phyloP scores from a whole-genome alignment of 805 yeast species.

The Candida dajiaensis region DNA sequence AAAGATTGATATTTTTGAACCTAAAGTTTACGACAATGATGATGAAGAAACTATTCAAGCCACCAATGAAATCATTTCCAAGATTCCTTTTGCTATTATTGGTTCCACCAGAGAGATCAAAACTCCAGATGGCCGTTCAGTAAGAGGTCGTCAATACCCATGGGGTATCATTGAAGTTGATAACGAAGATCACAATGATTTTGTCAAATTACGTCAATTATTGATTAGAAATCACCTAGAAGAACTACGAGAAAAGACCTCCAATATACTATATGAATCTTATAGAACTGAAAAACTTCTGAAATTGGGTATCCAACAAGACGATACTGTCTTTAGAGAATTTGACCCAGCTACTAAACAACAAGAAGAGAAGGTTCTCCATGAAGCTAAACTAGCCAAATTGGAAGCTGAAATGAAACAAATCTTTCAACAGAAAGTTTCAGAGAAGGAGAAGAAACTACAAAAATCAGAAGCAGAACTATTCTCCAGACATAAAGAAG shows the following conservation, averaged over 20 bases:
- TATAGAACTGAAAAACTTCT: constrained; percentile 81
- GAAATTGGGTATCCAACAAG: constrained; percentile 86
- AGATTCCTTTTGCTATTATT: constrained; percentile 88
- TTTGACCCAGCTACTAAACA: constrained; percentile 89
- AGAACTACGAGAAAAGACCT: constrained; percentile 85
- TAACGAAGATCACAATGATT: constrained; percentile 90
- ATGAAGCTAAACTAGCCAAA: constrained; percentile 88
- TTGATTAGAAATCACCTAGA: constrained; percentile 87
- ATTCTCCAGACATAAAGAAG: constrained; percentile 91
- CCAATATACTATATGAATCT: constrained; percentile 71
- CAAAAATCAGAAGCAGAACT: constrained; percentile 96
- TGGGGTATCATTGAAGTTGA: constrained; percentile 98
- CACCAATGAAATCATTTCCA: constrained; percentile 59
- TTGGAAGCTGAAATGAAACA: constrained; percentile 96
- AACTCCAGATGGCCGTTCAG: constrained; percentile 64
- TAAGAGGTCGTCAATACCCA: constrained; percentile 91
- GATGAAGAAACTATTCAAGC: constrained; percentile 75
- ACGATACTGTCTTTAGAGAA: constrained; percentile 86
- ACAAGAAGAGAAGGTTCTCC: constrained; percentile 88
- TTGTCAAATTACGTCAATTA: constrained; percentile 80
- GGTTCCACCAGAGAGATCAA: constrained; percentile 78
- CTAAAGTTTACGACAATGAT: constrained; percentile 71
- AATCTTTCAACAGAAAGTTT: constrained; percentile 93
- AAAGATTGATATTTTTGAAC: constrained; percentile 69
- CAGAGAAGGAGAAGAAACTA: constrained; percentile 94